Evolutionary conservation across 805 yeast genomes (phyloP).

Genomic region (Saccharomycopsis sp.): DNA sequence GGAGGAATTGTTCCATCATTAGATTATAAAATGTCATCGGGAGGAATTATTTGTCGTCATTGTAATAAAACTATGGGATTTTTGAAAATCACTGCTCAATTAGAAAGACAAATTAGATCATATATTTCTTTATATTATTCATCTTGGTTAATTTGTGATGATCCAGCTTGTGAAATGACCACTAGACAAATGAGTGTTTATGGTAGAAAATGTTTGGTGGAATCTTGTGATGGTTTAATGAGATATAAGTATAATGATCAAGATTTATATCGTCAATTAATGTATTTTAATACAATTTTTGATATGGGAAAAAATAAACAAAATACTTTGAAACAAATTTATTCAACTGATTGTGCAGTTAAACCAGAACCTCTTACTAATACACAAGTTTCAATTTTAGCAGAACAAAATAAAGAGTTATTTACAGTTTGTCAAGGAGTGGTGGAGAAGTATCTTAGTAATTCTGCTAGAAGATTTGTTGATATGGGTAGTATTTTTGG

Average conservation of each 20-base stretch:
- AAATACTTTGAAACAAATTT: slow-evolving; percentile 43
- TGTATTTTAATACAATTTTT: slow-evolving; percentile 69
- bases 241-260: slow-evolving; percentile 66
- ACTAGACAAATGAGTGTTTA: slow-evolving; percentile 85
- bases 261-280: slow-evolving; percentile 74
- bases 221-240: slow-evolving; percentile 70
- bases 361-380: slow-evolving; percentile 11
- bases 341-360: slow-evolving; percentile 22
- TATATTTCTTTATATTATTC: slow-evolving; percentile 72
- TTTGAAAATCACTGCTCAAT: slow-evolving; percentile 53
- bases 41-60: slow-evolving; percentile 60
- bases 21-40: slow-evolving; percentile 48
- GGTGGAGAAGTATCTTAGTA: slow-evolving; percentile 60
- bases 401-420: slow-evolving; percentile 64
- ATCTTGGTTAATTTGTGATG: slow-evolving; percentile 83
- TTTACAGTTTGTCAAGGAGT: slow-evolving; percentile 46
- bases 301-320: slow-evolving; percentile 70
- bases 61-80: slow-evolving; percentile 46
- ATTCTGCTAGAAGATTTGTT: slow-evolving; percentile 84
- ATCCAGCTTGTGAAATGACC: slow-evolving; percentile 62
- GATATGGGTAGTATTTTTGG: slow-evolving; percentile 76
- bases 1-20: slow-evolving; percentile 65
- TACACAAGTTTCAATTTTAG: slow-evolving; percentile 20
- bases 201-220: slow-evolving; percentile 75
- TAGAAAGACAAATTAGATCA: slow-evolving; percentile 61